Evolutionary conservation across 129 eudicot genomes (phyloP).

Genomic region (Kitagawia praeruptora): DNA sequence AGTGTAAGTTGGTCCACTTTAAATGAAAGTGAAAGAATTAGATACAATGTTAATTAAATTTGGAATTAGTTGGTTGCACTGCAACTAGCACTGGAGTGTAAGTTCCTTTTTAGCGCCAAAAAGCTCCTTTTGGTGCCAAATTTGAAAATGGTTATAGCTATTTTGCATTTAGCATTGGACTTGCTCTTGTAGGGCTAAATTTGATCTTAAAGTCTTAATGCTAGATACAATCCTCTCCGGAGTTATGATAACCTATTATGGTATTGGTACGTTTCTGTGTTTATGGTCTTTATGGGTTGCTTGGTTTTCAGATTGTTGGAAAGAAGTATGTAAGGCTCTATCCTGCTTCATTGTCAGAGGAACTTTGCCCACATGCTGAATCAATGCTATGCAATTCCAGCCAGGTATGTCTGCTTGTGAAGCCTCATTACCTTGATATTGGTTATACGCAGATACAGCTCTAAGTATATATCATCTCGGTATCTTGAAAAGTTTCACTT

Average conservation of each 20-base stretch:
- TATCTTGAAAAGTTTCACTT: not conserved
- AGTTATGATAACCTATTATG: not conserved
- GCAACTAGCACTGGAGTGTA: too few relatives aligned
- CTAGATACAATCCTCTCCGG: not conserved
- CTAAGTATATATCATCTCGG: not conserved
- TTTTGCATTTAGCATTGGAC: too few relatives aligned
- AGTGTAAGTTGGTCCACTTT: too few relatives aligned
- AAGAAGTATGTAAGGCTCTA: slow-evolving; percentile 81
- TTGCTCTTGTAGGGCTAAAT: not conserved
- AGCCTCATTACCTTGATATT: not conserved
- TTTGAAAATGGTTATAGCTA: too few relatives aligned
- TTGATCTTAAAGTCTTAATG: not conserved
- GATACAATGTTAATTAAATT: too few relatives aligned
- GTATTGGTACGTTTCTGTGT: not conserved
- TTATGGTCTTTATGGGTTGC: not conserved
- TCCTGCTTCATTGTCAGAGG: slow-evolving; percentile 71
- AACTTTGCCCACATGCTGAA: slow-evolving; percentile 73
- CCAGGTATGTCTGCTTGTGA: slow-evolving; percentile 41
- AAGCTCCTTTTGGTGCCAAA: too few relatives aligned
- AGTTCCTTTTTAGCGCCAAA: too few relatives aligned
- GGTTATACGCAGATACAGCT: not conserved
- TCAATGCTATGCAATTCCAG: slow-evolving; percentile 85
- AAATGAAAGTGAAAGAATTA: too few relatives aligned
- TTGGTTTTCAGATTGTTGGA: slow-evolving; percentile 65
- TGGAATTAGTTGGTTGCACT: too few relatives aligned